Base-by-base conservation (phyloP, 257 asterid species). In the Solanum pimpinellifolium region DNA sequence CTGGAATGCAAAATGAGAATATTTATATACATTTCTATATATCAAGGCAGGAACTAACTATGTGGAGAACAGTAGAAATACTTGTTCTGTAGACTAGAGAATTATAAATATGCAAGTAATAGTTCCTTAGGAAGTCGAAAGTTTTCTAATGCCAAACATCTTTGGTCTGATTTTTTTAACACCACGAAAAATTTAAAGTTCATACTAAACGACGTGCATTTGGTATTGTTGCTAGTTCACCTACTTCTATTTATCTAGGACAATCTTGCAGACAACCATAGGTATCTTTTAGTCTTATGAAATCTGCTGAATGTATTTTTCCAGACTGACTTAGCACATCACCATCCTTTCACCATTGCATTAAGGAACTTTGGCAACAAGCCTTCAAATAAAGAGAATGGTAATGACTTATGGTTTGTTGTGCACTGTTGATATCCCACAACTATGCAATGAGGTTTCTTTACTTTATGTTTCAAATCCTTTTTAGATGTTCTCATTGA, bases 321-420 rank as follows among this genome's bases (percentile, higher is more conserved):
- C 52, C 92, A 95, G 98, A 94, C 95, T 6, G 95, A 95, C 88
- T 89, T 94, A 83, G 97, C 95, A 4, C 93, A 92, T 46, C 92
- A 90, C 59, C 95, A 93, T 87, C 95, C 95, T 1, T 93, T 81
- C 89, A 95, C 95, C 88, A 85, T 90, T 81, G 95, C 95, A 20
- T 85, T 95, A 74, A 93, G 90, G 93, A 91, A 83, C 81, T 91
- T 95, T 89, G 98, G 98, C 76, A 88, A 88, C 87, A 90, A 83
- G 89, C 66, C 70, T 52, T 78, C 69, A 81, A 94, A 91, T 75
- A 87, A 92, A 83, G 93, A 90, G 60, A 87, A 86, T 83, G 94
- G 98, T 93, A 41, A 66, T 39, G 41, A 56, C 69, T 83, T 9
- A 88, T 86, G 41, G 31, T 86, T 82, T 15, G 29, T 33, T 31